Percentiles rank a stretch among this genome's conserved stretches.
These are phyloP conservation scores for Penicillium canescens DNA, from an alignment of 495 filamentous ascomycete genomes.

Conservation along the genomic window DNA sequence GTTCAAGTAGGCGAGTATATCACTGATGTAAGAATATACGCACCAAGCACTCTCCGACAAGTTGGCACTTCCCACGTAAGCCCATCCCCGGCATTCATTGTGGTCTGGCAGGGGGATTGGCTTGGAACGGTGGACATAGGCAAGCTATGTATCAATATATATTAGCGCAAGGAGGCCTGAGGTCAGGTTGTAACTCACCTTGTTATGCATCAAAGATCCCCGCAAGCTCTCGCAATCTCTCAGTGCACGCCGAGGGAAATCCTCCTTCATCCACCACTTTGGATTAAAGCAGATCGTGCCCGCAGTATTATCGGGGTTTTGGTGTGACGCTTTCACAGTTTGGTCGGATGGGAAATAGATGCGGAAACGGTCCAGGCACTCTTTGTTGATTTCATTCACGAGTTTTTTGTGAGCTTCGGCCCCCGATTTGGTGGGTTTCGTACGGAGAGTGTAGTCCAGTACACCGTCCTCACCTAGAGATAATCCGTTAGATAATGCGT, in stretches of 20 bases:
- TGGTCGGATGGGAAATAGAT: conserved; percentile 82
- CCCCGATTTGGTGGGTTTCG: conserved; percentile 21
- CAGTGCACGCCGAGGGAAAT: conserved; percentile 70
- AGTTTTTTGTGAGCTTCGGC: conserved; percentile 21
- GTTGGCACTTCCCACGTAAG: conserved; percentile 91
- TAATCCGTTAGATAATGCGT: not conserved
- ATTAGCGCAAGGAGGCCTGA: not conserved
- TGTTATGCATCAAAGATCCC: conserved; percentile 83
- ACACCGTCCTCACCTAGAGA: conserved; percentile 58
- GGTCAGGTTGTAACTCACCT: conserved; percentile 41
- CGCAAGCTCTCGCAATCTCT: conserved; percentile 73
- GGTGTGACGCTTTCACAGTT: conserved; percentile 66
- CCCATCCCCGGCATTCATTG: conserved; percentile 56
- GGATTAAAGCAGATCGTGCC: conserved; percentile 81
- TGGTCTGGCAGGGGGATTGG: conserved; percentile 26
- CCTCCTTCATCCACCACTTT: conserved; percentile 62
- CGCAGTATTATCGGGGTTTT: conserved; percentile 52
- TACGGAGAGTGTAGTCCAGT: conserved; percentile 54
- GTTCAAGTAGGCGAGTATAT: not conserved
- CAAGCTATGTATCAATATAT: conserved; percentile 41
- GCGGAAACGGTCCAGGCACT: conserved; percentile 57
- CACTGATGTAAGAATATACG: conserved; percentile 24
- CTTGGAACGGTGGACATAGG: conserved; percentile 60
- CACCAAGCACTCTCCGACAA: conserved; percentile 91
- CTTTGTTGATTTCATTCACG: conserved; percentile 17